Evolutionary conservation across 768 basidiomycete species (phyloP).

Genomic region (Amanita pseudoporphyria): DNA sequence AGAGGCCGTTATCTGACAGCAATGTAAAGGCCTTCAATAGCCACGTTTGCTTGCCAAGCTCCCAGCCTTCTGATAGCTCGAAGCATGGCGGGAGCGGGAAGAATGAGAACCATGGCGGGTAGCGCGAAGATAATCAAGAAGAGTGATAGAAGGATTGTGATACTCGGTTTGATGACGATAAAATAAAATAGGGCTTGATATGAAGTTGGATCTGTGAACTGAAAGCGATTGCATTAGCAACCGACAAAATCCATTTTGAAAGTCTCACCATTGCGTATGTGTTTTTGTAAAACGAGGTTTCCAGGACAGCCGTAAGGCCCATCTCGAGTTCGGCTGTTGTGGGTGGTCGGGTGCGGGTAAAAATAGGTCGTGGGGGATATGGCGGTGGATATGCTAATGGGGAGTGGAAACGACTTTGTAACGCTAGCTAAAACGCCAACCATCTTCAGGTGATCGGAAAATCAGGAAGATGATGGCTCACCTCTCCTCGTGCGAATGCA

Average conservation of each 20-base stretch:
- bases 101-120: slow-evolving; percentile 44
- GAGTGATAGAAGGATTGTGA: slow-evolving; percentile 59
- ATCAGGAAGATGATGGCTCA: slow-evolving; percentile 13
- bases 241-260: background rate
- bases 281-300: slow-evolving; percentile 74
- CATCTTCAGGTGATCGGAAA: background rate
- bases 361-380: slow-evolving; percentile 64
- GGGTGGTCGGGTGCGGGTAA: slow-evolving; percentile 49
- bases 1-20: slow-evolving; percentile 25
- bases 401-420: slow-evolving; percentile 64
- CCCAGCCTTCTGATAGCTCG: slow-evolving; percentile 58
- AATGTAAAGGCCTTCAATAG: slow-evolving; percentile 58
- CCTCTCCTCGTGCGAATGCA: slow-evolving; percentile 62
- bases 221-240: slow-evolving; percentile 5
- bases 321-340: slow-evolving; percentile 41
- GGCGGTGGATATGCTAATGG: slow-evolving; percentile 56
- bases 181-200: slow-evolving; percentile 87
- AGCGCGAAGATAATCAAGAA: slow-evolving; percentile 46
- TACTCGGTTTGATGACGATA: slow-evolving; percentile 76
- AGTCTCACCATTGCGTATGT: slow-evolving; percentile 68
- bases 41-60: slow-evolving; percentile 77
- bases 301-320: slow-evolving; percentile 30
- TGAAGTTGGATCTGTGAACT: slow-evolving; percentile 78
- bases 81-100: slow-evolving; percentile 62
- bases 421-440: slow-evolving; percentile 35